Base-by-base conservation (phyloP, 139 green algal species). In the Zygnema circumcarinatum region DNA sequence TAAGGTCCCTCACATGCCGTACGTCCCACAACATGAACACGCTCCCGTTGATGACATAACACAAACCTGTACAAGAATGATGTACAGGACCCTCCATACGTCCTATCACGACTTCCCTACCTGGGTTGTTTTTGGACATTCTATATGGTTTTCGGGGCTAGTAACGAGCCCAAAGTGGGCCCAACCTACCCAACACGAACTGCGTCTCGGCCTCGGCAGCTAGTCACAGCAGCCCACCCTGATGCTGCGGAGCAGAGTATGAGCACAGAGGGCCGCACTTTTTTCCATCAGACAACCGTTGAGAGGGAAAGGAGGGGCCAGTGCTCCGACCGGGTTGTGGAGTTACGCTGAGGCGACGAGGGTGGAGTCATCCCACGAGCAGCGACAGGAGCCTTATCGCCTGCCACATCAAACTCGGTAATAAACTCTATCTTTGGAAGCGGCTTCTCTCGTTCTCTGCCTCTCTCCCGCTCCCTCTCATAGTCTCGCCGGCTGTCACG, bases 401-500 rank as follows among this genome's bases (percentile, higher is more conserved):
- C 69, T 74, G 73, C 47, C 33, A 53, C 38, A 2, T 40, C 84
- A 88, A 89, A 89, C 84, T 88, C 36, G n/a, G 84, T 89, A 38
- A 89, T 89, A 35, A 88, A 89, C 41, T 89, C 84, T n/a, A 81
- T 89, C 2, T 87, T 87, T 39, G 82, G 69, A 35, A 41, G 22
- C 7, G 35, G 40, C 2, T 88, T 39, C 33, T 88, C 76, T 22
- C n/a, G 22, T 22, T 67, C 83, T 85, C n/a, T 88, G 20, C 40
- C 75, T 52, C 32, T 40, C 81, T 47, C 81, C 47, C 81, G 69
- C 35, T 89, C 76, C 81, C 81, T 87, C 0, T 87, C 81, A 40
- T 68, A 38, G 32, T 87, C 69, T 0, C 68, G 41, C 16, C 86
- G 72, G 25, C 68, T 31, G 7, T 87, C 81, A 41, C 69, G 41